Conservation (phyloP, 257 asterid species). For the Forsythia suspensa region DNA sequence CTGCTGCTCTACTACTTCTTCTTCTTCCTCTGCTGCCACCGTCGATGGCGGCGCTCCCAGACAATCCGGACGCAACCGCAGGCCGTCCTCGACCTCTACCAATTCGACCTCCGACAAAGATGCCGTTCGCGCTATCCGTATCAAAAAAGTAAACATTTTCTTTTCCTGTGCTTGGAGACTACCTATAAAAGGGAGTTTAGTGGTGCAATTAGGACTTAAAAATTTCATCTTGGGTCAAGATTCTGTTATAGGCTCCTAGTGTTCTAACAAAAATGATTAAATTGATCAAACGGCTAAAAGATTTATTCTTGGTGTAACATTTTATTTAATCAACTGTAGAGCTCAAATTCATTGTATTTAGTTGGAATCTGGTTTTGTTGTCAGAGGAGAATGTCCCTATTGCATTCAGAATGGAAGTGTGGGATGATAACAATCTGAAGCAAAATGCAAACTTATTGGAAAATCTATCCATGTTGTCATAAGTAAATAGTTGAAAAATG, state of each 20-base stretch:
- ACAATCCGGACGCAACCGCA: conserved; percentile 45
- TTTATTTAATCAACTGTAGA: not conserved
- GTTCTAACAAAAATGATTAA: not conserved
- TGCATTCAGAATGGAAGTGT: not conserved
- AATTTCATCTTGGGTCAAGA: not conserved
- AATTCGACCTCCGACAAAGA: conserved; percentile 80
- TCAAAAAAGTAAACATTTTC: conserved; percentile 57
- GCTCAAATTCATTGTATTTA: not conserved
- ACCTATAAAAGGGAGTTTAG: not conserved
- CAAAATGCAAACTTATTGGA: not conserved
- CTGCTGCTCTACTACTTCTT: conserved; percentile 48
- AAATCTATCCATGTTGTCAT: not conserved
- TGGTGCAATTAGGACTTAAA: not conserved
- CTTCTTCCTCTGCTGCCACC: conserved; percentile 32
- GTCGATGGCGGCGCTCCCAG: conserved; percentile 20
- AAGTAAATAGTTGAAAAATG: not conserved
- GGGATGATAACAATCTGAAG: not conserved
- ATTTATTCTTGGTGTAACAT: not conserved
- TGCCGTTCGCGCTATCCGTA: conserved; percentile 81
- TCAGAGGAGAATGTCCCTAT: not conserved
- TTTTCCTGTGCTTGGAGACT: not conserved
- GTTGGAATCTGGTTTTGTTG: not conserved
- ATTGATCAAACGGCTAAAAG: not conserved
- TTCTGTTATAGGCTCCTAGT: not conserved
- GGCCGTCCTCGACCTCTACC: conserved; percentile 41